Evolutionary conservation across 2,329 filamentous ascomycete genomes (phyloP), one percentile per base, ranked within the genome.

Genomic region (Verticillium zaregamsianum): DNA sequence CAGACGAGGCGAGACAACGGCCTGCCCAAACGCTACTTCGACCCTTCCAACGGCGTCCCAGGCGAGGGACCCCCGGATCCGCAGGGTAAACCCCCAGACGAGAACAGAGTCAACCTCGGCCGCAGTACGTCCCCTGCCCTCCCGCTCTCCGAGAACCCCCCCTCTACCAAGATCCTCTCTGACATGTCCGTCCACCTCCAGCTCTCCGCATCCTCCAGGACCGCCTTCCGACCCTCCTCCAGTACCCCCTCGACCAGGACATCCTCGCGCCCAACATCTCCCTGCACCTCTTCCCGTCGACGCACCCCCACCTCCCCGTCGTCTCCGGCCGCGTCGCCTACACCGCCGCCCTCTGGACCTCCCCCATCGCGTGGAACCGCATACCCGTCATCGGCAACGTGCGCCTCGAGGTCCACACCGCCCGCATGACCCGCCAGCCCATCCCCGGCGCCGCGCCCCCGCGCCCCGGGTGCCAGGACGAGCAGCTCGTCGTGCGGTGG

Each of bases 401-500:
- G 55, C 89, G 88, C 68, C 84, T 99, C 12, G 88, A 92, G 68
- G 95, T 99, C 59, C 76, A 96, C 20, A 94, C 91, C 14, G 93
- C 97, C 79, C 90, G 94, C 68, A 95, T 99, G 85, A 86, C 90
- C 62, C 84, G 86, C 63, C 82, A 82, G 66, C 80, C 80, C 8
- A 68, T 80, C 32, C 80, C 78, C 71, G 58, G 58, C 31, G 76
- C 83, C 61, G 72, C 81, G 25, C 79, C 81, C 58, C 73, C 77
- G 62, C 74, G 79, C 32, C 55, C 83, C n/a, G 86, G 86, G 39
- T 85, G 82, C 35, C 77, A 78, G 57, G 81, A 86, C 57, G 94
- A 97, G 74, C 91, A 95, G 76, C 84, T 98, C 37, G 88, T 98
- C 23, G 94, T 98, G 28, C 89, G 91, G 61, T 99, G 95, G 95